Base-by-base conservation (phyloP, 148 eudicot genomes). In the Gaultheria prostrata region DNA sequence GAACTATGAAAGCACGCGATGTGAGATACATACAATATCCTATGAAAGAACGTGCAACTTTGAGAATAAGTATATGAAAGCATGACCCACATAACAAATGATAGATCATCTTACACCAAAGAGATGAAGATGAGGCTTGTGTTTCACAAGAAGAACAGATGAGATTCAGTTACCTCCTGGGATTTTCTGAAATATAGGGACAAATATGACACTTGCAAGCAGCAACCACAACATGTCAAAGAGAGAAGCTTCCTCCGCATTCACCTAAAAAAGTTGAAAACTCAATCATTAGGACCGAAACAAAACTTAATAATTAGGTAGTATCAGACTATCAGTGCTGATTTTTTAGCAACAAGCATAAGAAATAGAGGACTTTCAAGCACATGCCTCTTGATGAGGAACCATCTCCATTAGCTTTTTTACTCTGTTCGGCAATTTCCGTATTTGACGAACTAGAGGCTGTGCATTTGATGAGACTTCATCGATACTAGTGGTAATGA, bases 151-250 rank as follows among this genome's bases (percentile, higher is more conserved):
- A 81, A 80, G 30, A 65, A 4, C 21, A 43, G 1, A 67, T 33
- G 79, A 21, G 3, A 26, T 18, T 72, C 32, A 72, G 9, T 84
- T 94, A 97, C 99, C 99, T 90, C 99, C 98, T 71, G 99, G 99
- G 82, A 97, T 94, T 91, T 93, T 94, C 86, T 93, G 97, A 86
- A 97, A 93, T 80, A 92, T 82, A 79, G 98, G 99, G 83, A 97
- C 99, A 86, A 94, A 97, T 85, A 97, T 93, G 86, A 94, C 99
- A 92, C 99, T 97, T 46, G 97, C 99, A 84, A 97, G 92, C 90
- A 97, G 90, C 88, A 97, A 88, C 98, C 97, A 93, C 88, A 94
- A 45, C 91, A 97, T 86, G 88, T 97, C 99, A 86, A 97, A 89
- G 77, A 97, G 91, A 49, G 99, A 97, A 86, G 98, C 97, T 91